Base-by-base conservation (phyloP, 768 basidiomycete species). In the Auricularia auricula-judae region DNA sequence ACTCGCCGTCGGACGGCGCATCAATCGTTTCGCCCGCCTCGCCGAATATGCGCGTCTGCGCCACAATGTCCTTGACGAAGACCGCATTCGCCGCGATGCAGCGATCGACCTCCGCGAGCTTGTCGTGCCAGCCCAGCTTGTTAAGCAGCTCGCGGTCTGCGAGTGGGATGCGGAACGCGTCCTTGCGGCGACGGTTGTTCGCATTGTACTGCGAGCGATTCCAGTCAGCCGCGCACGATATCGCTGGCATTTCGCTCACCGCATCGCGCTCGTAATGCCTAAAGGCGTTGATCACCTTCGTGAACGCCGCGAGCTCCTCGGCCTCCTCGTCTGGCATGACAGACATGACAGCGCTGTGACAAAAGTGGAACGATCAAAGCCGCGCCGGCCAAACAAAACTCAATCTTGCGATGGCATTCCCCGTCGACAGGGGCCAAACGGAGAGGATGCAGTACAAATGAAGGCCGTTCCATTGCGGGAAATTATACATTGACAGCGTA, bases 21-120 rank as follows among this genome's bases (percentile, higher is more conserved):
- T 34, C 59, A 21, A 58, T 65, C 3, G 69, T 67, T 5, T 71
- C 71, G 16, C 77, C 61, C 18, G 78, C 82, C 66, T 83, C 82
- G 16, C 84, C 87, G 69, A 94, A 95, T 34, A 96, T 91, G 69
- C 87, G 86, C 0, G 92, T 89, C 74, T 89, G 81, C 14, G 83
- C 85, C 11, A 91, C 85, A 67, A 96, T 87, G 66, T 82, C 76
- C 3, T 81, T 77, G 65, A 96, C 72, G 72, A 98, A 94, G 54
- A 86, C 78, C 1, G 90, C 87, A 69, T 96, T 97, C 62, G 78
- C 84, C 61, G 84, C 74, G 68, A 97, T 95, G 8, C 90, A 89
- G 7, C 82, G 77, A 74, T 98, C 94, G 12, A 91, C 87, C 34
- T 81, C 84, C 36, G 86, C 82, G 0, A 98, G 80, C 72, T 93